Percentiles rank a stretch among this genome's conserved stretches.
These are phyloP conservation scores for Trichophyton benhamiae DNA, from an alignment of 2,329 filamentous ascomycete species.

Conservation along the genomic window DNA sequence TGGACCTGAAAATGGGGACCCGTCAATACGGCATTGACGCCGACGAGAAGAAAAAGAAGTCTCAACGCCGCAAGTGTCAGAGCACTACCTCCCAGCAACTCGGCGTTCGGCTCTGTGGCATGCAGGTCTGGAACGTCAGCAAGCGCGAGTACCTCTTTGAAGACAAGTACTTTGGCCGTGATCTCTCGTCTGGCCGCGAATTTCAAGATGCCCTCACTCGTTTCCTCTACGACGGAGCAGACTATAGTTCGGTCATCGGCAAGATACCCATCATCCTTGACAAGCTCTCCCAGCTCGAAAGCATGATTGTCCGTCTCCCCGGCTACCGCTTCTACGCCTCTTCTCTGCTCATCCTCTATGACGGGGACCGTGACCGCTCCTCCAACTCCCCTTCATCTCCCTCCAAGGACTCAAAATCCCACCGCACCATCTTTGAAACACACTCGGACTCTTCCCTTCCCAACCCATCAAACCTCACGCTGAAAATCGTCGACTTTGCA, in stretches of 20 bases:
- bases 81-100: conserved; percentile 83
- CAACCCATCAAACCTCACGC: conserved; percentile 44
- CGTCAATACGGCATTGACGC: conserved; percentile 93
- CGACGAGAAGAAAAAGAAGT: conserved; percentile 78
- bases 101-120: conserved; percentile 84
- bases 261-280: conserved; percentile 81
- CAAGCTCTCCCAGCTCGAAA: conserved; percentile 71
- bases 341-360: conserved; percentile 89
- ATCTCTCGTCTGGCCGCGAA: conserved; percentile 72
- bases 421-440: conserved; percentile 6
- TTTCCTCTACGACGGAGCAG: conserved; percentile 83
- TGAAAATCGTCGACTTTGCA: conserved; percentile 97
- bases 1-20: conserved; percentile 98
- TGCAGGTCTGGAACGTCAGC: conserved; percentile 88
- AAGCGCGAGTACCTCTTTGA: conserved; percentile 83
- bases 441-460: conserved; percentile 17
- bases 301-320: conserved; percentile 64
- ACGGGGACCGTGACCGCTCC: conserved; percentile 47
- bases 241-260: conserved; percentile 63
- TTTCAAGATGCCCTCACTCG: conserved; percentile 79
- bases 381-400: conserved; percentile 11
- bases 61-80: conserved; percentile 84
- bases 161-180: conserved; percentile 93
- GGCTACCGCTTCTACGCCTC: conserved; percentile 94
- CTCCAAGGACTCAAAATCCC: conserved; percentile 14